Conservation (phyloP, 2,329 filamentous ascomycete genomes). For the Byssothecium circinans region DNA sequence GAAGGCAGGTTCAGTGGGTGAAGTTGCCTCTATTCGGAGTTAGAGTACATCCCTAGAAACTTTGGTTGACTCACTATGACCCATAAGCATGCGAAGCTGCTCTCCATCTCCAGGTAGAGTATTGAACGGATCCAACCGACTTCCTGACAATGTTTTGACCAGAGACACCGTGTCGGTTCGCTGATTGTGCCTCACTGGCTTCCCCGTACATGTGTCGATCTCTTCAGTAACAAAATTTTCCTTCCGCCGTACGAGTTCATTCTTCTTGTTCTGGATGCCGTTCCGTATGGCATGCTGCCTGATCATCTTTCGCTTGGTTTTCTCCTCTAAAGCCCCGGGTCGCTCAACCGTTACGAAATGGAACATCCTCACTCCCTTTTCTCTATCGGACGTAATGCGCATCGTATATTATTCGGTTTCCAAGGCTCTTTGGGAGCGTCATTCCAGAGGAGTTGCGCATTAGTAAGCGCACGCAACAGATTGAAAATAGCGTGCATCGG, state of each 20-base stretch:
- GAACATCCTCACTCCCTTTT: constrained; percentile 26
- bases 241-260: constrained; percentile 6
- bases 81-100: constrained; percentile 13
- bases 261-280: constrained; percentile 11
- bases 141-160: constrained; percentile 6
- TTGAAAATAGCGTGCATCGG: too few relatives aligned
- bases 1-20: constrained; percentile 16
- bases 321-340: constrained; percentile 13
- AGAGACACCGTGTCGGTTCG: neutral
- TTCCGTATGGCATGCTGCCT: constrained; percentile 18
- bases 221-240: constrained; percentile 13
- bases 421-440: too few relatives aligned
- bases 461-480: too few relatives aligned
- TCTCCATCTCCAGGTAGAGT: constrained; percentile 15
- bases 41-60: neutral
- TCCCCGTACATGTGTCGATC: constrained; percentile 2
- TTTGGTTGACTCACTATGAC: constrained; percentile 10
- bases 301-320: constrained; percentile 8
- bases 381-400: too few relatives aligned
- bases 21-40: constrained; percentile 7
- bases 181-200: neutral
- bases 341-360: constrained; percentile 17
- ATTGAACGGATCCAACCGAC: constrained; percentile 18
- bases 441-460: too few relatives aligned
- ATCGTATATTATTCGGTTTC: too few relatives aligned